A percentile compares a stretch with the other conserved stretches of the same genome.
Conservation (phyloP, 495 filamentous ascomycete species). For the Talaromyces trachyspermus region DNA sequence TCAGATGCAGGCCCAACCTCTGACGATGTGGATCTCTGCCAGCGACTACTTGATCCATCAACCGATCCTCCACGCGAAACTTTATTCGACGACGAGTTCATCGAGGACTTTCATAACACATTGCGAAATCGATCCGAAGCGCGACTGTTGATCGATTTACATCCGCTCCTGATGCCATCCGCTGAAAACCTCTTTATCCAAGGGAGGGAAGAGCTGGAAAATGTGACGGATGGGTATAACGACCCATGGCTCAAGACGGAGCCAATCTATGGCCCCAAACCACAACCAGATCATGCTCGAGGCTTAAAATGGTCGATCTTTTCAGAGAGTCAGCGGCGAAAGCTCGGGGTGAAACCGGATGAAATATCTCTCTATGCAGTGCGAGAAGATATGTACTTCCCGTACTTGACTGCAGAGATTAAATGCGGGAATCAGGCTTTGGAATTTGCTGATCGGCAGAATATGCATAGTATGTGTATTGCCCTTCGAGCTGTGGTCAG, state of each 20-base stretch:
- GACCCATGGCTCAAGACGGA: constrained; percentile 33
- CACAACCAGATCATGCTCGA: constrained; percentile 39
- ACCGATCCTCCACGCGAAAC: constrained; percentile 24
- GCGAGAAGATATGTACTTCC: constrained; percentile 26
- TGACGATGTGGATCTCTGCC: constrained; percentile 18
- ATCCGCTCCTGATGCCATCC: constrained; percentile 29
- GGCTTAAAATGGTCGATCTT: constrained; percentile 36
- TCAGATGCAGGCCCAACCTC: constrained; percentile 21
- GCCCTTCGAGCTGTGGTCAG: constrained; percentile 19
- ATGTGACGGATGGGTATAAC: constrained; percentile 34
- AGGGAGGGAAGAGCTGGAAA: constrained; percentile 22
- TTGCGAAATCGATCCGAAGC: constrained; percentile 29
- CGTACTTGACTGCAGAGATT: constrained; percentile 31
- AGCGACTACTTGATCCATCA: constrained; percentile 21
- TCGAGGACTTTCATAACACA: constrained; percentile 21
- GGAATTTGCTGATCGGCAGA: constrained; percentile 28
- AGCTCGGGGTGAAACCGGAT: constrained; percentile 17
- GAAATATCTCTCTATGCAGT: constrained; percentile 1
- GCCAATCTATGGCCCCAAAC: constrained; percentile 22
- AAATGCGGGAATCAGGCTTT: constrained; percentile 27
- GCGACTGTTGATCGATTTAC: constrained; percentile 30
- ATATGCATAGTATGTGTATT: constrained; percentile 28
- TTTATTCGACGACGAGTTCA: constrained; percentile 29
- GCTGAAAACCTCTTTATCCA: constrained; percentile 22
- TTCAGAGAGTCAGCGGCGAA: constrained; percentile 30